These are phyloP conservation scores for Cladosporium austrohemisphaericum DNA, from an alignment of 2,329 filamentous ascomycete genomes.

Conservation along the genomic window DNA sequence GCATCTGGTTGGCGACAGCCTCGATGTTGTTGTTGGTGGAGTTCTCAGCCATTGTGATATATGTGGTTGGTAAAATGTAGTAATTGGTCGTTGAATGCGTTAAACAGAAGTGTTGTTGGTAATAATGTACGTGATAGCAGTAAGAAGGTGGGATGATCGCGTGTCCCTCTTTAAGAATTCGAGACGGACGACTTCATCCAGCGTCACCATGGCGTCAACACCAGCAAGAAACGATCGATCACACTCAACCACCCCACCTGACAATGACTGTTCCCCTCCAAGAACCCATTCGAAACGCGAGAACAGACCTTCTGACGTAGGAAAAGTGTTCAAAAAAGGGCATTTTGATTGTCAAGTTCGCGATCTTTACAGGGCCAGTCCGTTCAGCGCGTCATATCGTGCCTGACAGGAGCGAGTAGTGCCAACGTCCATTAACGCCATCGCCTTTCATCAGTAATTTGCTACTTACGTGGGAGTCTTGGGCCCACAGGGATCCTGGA, in stretches of 20 bases:
- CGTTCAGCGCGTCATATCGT: not conserved
- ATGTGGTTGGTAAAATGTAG: not conserved
- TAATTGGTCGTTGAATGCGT: not conserved
- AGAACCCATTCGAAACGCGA: slow-evolving; percentile 5
- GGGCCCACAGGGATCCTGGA: slow-evolving; percentile 1
- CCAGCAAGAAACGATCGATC: slow-evolving; percentile 4
- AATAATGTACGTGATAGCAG: not conserved
- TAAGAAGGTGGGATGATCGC: slow-evolving; percentile 5
- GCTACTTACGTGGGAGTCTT: not conserved
- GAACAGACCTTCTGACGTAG: slow-evolving; percentile 3
- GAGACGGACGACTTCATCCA: slow-evolving; percentile 2
- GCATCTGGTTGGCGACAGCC: slow-evolving; percentile 16
- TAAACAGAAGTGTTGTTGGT: not conserved
- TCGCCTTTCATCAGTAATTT: not conserved
- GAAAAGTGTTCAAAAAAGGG: not conserved
- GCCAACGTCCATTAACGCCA: not conserved
- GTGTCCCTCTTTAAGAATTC: slow-evolving; percentile 6
- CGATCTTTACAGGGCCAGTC: not conserved
- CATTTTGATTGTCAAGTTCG: not conserved
- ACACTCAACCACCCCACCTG: slow-evolving; percentile 10
- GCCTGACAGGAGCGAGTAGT: not conserved
- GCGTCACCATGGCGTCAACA: slow-evolving; percentile 12
- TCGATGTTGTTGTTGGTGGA: slow-evolving; percentile 13
- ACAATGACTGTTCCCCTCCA: not conserved
- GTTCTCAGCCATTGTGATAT: not conserved